These are phyloP conservation scores for Boletus subcaerulescens DNA, from an alignment of 768 basidiomycete species.

Conservation along the genomic window DNA sequence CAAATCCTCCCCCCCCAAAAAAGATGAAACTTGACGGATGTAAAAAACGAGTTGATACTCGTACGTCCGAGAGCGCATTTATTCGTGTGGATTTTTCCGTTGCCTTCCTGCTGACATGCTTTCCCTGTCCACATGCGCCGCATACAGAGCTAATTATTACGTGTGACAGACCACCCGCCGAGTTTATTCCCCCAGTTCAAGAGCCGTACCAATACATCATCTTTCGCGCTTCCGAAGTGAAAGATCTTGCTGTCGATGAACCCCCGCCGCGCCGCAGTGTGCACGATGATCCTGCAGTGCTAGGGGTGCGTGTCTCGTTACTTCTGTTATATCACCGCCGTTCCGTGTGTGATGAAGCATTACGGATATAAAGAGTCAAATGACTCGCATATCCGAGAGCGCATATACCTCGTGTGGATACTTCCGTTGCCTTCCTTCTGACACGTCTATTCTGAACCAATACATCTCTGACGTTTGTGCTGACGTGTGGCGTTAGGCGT, in stretches of 20 bases:
- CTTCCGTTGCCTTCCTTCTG: conserved; percentile 65
- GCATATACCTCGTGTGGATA: conserved; percentile 47
- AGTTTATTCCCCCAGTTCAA: conserved; percentile 81
- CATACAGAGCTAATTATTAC: conserved; percentile 25
- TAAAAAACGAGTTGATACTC: conserved; percentile 38
- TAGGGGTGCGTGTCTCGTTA: conserved; percentile 57
- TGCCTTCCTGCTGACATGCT: conserved; percentile 59
- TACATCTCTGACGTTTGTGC: background rate
- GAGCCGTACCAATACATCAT: conserved; percentile 89
- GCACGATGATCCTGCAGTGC: conserved; percentile 81
- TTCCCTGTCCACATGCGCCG: background rate
- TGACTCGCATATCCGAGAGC: conserved; percentile 41
- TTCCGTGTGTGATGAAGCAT: conserved; percentile 39
- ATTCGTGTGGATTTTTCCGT: conserved; percentile 58
- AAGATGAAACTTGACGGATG: conserved; percentile 42
- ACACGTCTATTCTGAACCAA: conserved; percentile 14
- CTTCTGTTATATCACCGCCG: background rate
- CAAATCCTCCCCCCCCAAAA: background rate
- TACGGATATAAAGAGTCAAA: conserved; percentile 43
- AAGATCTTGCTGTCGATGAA: conserved; percentile 84
- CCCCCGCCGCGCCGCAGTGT: conserved; percentile 56
- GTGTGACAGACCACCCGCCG: conserved; percentile 54
- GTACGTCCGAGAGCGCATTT: conserved; percentile 42
- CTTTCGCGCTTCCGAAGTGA: conserved; percentile 87
- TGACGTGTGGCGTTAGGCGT: conserved; percentile 39